Percentiles rank a stretch among this genome's conserved stretches.
phyloP scores from a whole-genome alignment of 2,329 filamentous ascomycete species.

The Teratosphaeria epicoccoides region DNA sequence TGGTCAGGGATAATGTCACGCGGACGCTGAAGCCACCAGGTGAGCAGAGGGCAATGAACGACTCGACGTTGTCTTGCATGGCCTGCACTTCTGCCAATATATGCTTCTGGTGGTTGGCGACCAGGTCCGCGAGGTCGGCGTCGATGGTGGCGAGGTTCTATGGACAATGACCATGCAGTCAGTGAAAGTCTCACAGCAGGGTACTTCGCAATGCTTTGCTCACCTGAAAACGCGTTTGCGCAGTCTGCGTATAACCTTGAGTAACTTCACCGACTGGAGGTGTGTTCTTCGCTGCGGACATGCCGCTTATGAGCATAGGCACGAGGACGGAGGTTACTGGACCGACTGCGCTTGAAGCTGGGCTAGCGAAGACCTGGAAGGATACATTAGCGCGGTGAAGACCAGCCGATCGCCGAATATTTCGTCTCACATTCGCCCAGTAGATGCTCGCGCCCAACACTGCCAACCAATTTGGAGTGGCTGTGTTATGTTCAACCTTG shows the following conservation, averaged over 20 bases:
- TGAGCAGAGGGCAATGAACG: background rate
- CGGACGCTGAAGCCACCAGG: background rate
- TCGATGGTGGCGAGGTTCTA: background rate
- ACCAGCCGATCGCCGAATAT: no score
- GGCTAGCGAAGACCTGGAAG: background rate
- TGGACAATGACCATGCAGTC: background rate
- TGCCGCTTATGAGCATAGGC: background rate
- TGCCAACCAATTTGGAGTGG: background rate
- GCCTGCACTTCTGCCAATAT: background rate
- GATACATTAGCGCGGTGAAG: background rate
- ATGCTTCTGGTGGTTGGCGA: background rate
- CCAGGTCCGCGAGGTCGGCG: background rate
- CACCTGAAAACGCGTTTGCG: background rate
- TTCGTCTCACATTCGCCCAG: background rate
- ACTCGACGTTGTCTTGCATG: background rate
- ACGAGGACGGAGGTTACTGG: background rate
- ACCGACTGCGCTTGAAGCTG: background rate
- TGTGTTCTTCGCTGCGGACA: background rate
- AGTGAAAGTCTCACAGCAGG: background rate
- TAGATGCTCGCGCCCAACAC: background rate
- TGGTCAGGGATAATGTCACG: background rate
- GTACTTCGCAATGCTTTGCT: background rate
- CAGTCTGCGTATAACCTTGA: background rate
- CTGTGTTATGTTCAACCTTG: background rate
- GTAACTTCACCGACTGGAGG: background rate